Percentiles rank a stretch among this genome's conserved stretches.
Evolutionary conservation across 2,329 filamentous ascomycete genomes (phyloP).

Genomic region (Botrytis sinoallii): DNA sequence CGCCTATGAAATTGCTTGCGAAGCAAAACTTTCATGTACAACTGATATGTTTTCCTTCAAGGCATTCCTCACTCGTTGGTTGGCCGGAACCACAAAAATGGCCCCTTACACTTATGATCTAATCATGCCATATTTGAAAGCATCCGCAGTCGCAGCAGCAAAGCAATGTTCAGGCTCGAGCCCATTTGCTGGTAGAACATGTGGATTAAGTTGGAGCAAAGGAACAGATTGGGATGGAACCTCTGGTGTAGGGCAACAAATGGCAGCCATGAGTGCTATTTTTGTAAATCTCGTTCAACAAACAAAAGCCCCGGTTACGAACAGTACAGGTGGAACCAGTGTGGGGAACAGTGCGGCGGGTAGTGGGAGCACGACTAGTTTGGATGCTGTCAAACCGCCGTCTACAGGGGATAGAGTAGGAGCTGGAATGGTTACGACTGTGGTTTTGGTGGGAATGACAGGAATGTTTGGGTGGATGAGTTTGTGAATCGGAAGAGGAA

Average conservation of each 20-base stretch:
- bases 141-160: slow-evolving; percentile 54
- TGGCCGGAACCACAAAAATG: slow-evolving; percentile 55
- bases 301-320: slow-evolving; percentile 33
- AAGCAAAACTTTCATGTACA: slow-evolving; percentile 52
- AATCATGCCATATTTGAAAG: slow-evolving; percentile 52
- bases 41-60: slow-evolving; percentile 66
- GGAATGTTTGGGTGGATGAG: slow-evolving; percentile 41
- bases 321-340: slow-evolving; percentile 41
- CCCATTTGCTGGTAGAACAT: slow-evolving; percentile 51
- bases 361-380: slow-evolving; percentile 21
- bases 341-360: slow-evolving; percentile 32
- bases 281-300: slow-evolving; percentile 40
- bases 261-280: slow-evolving; percentile 64
- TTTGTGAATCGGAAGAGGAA: slow-evolving; percentile 21
- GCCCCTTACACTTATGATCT: slow-evolving; percentile 54
- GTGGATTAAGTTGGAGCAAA: slow-evolving; percentile 58
- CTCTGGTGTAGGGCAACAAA: slow-evolving; percentile 66
- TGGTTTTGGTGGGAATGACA: slow-evolving; percentile 34
- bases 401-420: slow-evolving; percentile 43
- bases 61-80: slow-evolving; percentile 60
- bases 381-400: slow-evolving; percentile 30
- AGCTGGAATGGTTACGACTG: slow-evolving; percentile 43
- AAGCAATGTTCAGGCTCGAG: slow-evolving; percentile 54
- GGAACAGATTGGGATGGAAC: slow-evolving; percentile 48
- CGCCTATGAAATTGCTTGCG: slow-evolving; percentile 61